phyloP scores from a whole-genome alignment of 2,329 filamentous ascomycete species.

The Cladosporium phlei region DNA sequence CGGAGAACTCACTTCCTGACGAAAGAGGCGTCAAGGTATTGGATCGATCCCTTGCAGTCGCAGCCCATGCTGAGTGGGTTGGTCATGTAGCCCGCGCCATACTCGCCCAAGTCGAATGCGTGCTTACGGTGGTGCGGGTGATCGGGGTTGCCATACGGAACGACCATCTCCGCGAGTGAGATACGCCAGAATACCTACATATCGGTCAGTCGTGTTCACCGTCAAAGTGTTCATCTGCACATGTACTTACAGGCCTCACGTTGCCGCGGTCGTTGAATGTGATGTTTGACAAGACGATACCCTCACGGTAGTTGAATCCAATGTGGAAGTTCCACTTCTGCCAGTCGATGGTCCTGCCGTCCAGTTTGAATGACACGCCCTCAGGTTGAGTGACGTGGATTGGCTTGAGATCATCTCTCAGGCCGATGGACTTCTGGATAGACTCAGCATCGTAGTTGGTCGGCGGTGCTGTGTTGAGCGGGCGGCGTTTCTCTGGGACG shows the following conservation, averaged over 20 bases:
- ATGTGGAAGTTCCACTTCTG: slow-evolving; percentile 89
- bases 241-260: slow-evolving; percentile 49
- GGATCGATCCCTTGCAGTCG: slow-evolving; percentile 80
- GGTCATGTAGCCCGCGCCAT: slow-evolving; percentile 32
- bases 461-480: slow-evolving; percentile 62
- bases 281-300: slow-evolving; percentile 84
- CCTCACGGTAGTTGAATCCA: slow-evolving; percentile 87
- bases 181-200: slow-evolving; percentile 73
- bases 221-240: not conserved
- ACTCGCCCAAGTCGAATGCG: slow-evolving; percentile 76
- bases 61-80: slow-evolving; percentile 59
- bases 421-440: slow-evolving; percentile 68
- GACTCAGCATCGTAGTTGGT: slow-evolving; percentile 72
- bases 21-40: slow-evolving; percentile 66
- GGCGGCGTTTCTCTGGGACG: slow-evolving; percentile 69
- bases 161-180: slow-evolving; percentile 85
- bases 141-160: slow-evolving; percentile 76
- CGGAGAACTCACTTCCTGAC: slow-evolving; percentile 51
- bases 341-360: slow-evolving; percentile 70
- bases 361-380: slow-evolving; percentile 74
- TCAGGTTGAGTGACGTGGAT: slow-evolving; percentile 80
- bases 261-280: slow-evolving; percentile 75
- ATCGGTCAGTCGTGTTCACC: not conserved
- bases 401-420: slow-evolving; percentile 70
- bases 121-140: slow-evolving; percentile 76